Conservation (phyloP, 176 grass and related monocot species). For the Ampelocalamus luodianensis region DNA sequence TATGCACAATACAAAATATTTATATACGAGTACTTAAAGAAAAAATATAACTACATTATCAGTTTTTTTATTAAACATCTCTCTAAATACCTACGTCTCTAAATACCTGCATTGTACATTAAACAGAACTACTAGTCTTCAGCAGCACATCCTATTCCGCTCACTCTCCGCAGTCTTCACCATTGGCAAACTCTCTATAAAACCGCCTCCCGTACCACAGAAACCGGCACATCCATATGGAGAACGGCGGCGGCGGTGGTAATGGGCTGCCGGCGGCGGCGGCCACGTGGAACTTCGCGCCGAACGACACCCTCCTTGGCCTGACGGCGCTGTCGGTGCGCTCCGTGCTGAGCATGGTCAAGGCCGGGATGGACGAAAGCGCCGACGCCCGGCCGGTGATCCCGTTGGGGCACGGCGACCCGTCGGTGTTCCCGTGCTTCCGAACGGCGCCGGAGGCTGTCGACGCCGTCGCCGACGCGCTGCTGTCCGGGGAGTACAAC, state of each 20-base stretch:
- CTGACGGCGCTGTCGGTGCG: constrained; percentile 55
- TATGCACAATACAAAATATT: too few relatives aligned
- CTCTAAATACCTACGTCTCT: too few relatives aligned
- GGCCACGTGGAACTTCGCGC: constrained; percentile 52
- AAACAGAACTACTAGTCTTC: too few relatives aligned
- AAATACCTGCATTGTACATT: too few relatives aligned
- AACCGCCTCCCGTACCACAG: background rate
- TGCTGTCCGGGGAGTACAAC: constrained; percentile 52
- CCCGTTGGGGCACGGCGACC: constrained; percentile 65
- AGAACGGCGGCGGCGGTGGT: background rate
- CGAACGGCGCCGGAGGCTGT: constrained; percentile 52
- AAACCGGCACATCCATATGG: background rate
- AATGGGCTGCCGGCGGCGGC: background rate
- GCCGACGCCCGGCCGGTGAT: constrained; percentile 26
- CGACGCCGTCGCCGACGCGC: constrained; percentile 51
- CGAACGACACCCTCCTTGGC: constrained; percentile 39
- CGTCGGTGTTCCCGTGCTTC: constrained; percentile 66
- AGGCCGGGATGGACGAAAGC: constrained; percentile 38
- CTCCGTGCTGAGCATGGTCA: constrained; percentile 49
- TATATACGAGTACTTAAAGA: too few relatives aligned
- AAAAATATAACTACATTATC: too few relatives aligned
- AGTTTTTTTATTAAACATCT: too few relatives aligned
- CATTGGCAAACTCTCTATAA: background rate
- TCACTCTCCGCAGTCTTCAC: background rate
- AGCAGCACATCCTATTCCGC: background rate